phyloP scores from a whole-genome alignment of 2,329 filamentous ascomycete species.

The Chalara sp. region DNA sequence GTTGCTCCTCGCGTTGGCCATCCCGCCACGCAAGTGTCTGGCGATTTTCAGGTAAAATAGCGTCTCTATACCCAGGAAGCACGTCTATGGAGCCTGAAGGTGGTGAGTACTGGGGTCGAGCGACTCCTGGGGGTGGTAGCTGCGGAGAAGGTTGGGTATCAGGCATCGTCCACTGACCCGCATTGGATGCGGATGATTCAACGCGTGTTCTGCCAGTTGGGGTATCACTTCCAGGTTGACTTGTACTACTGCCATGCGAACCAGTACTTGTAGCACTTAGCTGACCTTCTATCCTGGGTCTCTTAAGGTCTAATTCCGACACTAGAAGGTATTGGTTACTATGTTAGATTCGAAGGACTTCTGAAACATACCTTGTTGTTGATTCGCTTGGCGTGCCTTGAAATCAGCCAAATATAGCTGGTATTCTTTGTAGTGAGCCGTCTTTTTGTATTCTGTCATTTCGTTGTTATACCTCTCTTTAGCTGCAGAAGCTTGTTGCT shows the following conservation, averaged over 20 bases:
- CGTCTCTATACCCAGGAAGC: constrained; percentile 27
- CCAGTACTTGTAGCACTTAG: constrained; percentile 19
- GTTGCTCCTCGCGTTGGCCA: constrained; percentile 8
- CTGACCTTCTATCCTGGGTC: constrained; percentile 25
- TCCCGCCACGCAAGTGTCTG: constrained; percentile 24
- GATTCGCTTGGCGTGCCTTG: constrained; percentile 61
- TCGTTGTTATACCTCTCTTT: constrained; percentile 75
- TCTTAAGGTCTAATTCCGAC: constrained; percentile 22
- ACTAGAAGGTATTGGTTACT: constrained; percentile 4
- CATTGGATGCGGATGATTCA: constrained; percentile 16
- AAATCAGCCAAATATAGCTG: constrained; percentile 70
- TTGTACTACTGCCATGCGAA: constrained; percentile 17
- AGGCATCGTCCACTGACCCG: constrained; percentile 14
- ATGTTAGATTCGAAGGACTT: neutral
- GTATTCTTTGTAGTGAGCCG: constrained; percentile 60
- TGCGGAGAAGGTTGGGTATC: constrained; percentile 10
- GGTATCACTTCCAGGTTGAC: constrained; percentile 14
- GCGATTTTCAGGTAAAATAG: constrained; percentile 14
- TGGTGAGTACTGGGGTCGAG: constrained; percentile 12
- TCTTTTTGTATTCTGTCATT: constrained; percentile 72
- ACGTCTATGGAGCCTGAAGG: constrained; percentile 13
- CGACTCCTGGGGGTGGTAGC: neutral
- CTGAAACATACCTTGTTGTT: constrained; percentile 44
- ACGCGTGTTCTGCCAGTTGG: constrained; percentile 11
- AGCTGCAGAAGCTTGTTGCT: constrained; percentile 62